Conservation (phyloP, 2,329 filamentous ascomycete genomes). For the Cladosporium sp. region DNA sequence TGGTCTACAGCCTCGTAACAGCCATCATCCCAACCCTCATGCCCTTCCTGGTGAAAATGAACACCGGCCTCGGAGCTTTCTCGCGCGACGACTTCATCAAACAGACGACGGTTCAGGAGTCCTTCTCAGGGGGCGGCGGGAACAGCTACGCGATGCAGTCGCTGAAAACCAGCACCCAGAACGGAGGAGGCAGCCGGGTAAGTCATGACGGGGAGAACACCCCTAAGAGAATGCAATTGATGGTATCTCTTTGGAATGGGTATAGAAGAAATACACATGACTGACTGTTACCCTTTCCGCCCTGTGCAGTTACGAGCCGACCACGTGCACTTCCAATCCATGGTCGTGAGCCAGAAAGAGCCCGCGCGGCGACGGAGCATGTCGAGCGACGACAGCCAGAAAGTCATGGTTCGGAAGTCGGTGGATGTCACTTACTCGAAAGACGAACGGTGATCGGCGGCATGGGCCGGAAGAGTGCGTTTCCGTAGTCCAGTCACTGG, state of each 20-base stretch:
- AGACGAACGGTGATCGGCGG: not conserved
- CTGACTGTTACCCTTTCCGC: not conserved
- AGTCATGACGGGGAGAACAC: not conserved
- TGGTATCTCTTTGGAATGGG: not conserved
- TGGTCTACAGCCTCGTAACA: slow-evolving; percentile 1
- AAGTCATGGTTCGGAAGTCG: not conserved
- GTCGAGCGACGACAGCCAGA: slow-evolving; percentile 8
- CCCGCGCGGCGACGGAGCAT: not conserved
- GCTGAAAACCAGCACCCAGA: not conserved
- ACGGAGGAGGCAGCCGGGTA: not conserved
- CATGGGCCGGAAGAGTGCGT: too few relatives aligned
- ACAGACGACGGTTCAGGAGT: slow-evolving; percentile 1
- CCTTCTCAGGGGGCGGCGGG: not conserved
- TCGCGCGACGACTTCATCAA: slow-evolving; percentile 4
- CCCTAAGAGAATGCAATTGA: not conserved
- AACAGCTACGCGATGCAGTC: not conserved
- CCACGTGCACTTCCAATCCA: not conserved
- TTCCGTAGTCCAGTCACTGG: too few relatives aligned
- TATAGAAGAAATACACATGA: not conserved
- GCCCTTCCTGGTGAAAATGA: slow-evolving; percentile 4
- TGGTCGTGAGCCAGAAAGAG: not conserved
- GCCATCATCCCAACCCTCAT: not conserved
- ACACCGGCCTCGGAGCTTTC: slow-evolving; percentile 4
- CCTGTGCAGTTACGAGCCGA: not conserved
- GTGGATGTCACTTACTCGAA: not conserved